Evolutionary conservation across 306 rosid genomes (phyloP), one percentile per base, ranked within the genome.

Genomic region (Echinosophora koreensis): DNA sequence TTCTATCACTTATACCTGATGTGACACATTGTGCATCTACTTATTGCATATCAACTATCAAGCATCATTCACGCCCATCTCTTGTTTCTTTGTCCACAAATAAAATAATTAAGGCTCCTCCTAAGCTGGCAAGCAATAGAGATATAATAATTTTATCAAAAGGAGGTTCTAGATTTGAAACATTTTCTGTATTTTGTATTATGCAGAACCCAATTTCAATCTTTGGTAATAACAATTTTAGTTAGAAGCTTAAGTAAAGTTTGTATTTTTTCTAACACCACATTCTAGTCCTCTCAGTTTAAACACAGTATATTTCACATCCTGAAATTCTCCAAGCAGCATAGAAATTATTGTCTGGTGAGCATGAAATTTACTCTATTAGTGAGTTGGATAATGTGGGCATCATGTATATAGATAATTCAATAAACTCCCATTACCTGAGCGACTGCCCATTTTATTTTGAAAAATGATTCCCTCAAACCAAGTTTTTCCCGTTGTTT

Each of bases 81-180:
- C 78, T 77, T 70, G 77, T 74, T 46, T 52, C 71, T 71, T 80
- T 67, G 76, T 68, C 74, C 17, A 27, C 64, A 63, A 39, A 74
- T 69, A 30, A 22, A 22, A 22, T 22, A n/a, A n/a, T n/a, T n/a
- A 22, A 71, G 44, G 61, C 62, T 61, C 39, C 81, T 78, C 47
- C 44, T 15, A 54, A 81, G 86, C 86, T 69, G 89, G 73, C 82
- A 74, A 56, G 87, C 90, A 87, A 68, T 70, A 72, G 16, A 70
- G 5, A 5, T 11, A 5, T 76, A 15, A 59, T 77, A 15, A 59
- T 77, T 5, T 4, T 39, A 30, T 67, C 38, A 4, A 18, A 14
- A 47, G 42, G 13, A 1, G 49, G 38, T 30, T 66, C 46, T 18
- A 11, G 58, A 52, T 17, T 69, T 51, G n/a, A 52, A 58, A 68